A percentile compares a stretch with the other conserved stretches of the same genome.
Conservation (phyloP, 2,329 filamentous ascomycete genomes). For the Arthrobotrys pseudoclavata region DNA sequence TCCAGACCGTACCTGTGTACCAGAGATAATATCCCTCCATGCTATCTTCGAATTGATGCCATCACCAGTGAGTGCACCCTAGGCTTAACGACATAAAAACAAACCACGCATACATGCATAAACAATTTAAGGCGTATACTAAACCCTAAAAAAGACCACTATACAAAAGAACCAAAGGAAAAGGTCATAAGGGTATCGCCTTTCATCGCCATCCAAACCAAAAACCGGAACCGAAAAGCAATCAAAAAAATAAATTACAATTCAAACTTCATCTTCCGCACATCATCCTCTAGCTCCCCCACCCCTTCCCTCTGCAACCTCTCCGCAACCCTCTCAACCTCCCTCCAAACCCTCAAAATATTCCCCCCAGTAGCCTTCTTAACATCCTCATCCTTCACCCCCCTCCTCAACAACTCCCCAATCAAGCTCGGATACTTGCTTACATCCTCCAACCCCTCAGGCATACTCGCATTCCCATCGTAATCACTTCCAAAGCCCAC, state of each 20-base stretch:
- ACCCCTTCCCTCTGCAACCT: constrained; percentile 74
- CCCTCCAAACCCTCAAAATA: constrained; percentile 84
- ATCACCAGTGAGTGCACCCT: neutral
- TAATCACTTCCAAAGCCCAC: constrained; percentile 92
- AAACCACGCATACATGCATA: neutral
- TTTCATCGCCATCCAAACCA: constrained; percentile 1
- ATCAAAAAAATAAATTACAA: constrained; percentile 2
- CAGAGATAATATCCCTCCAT: no score
- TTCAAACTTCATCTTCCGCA: constrained; percentile 46
- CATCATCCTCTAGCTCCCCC: constrained; percentile 67
- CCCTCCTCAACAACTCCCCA: constrained; percentile 78
- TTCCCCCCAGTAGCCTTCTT: constrained; percentile 84
- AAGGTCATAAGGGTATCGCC: constrained; percentile 2
- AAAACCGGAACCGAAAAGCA: neutral
- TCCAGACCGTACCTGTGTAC: no score
- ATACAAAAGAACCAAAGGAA: neutral
- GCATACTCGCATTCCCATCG: constrained; percentile 79
- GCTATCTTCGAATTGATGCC: neutral
- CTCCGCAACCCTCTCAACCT: constrained; percentile 79
- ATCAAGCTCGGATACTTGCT: constrained; percentile 84
- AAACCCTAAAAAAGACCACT: neutral
- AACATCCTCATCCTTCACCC: constrained; percentile 80
- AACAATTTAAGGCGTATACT: neutral
- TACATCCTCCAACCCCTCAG: constrained; percentile 84
- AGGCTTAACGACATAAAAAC: neutral